Evolutionary conservation across 331 rosid species (phyloP).

Genomic region (Quercus phellos): DNA sequence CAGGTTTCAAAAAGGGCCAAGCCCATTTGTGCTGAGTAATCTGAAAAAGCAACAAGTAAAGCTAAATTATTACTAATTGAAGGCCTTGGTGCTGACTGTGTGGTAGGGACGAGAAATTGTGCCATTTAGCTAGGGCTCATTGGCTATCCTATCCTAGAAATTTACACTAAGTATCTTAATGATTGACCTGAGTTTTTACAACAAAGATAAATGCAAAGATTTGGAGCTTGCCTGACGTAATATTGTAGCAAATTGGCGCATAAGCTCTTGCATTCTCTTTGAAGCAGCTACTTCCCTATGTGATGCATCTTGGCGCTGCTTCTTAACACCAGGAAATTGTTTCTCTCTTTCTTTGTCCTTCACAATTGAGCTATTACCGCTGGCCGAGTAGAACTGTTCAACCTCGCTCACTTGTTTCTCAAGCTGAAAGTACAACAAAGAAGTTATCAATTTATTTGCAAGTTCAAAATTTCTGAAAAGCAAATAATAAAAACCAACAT

Average conservation of each 20-base stretch:
- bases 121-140: too few relatives aligned
- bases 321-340: slow-evolving; percentile 25
- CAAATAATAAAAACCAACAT: not conserved
- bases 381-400: slow-evolving; percentile 40
- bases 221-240: slow-evolving; percentile 49
- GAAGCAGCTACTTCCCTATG: slow-evolving; percentile 43
- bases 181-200: not conserved
- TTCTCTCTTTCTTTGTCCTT: slow-evolving; percentile 49
- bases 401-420: slow-evolving; percentile 49
- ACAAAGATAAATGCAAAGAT: not conserved
- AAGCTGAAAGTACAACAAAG: slow-evolving; percentile 37
- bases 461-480: slow-evolving; percentile 3
- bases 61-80: not conserved
- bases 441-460: slow-evolving; percentile 5
- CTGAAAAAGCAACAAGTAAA: slow-evolving; percentile 30
- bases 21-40: slow-evolving; percentile 68
- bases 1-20: slow-evolving; percentile 61
- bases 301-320: slow-evolving; percentile 39
- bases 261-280: slow-evolving; percentile 65
- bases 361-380: slow-evolving; percentile 16
- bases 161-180: not conserved
- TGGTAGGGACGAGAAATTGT: too few relatives aligned
- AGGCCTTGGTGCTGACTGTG: too few relatives aligned
- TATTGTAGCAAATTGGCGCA: slow-evolving; percentile 50
- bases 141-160: not conserved